phyloP scores from a whole-genome alignment of 1,284 basidiomycete species.

The Prillingera fragicola region DNA sequence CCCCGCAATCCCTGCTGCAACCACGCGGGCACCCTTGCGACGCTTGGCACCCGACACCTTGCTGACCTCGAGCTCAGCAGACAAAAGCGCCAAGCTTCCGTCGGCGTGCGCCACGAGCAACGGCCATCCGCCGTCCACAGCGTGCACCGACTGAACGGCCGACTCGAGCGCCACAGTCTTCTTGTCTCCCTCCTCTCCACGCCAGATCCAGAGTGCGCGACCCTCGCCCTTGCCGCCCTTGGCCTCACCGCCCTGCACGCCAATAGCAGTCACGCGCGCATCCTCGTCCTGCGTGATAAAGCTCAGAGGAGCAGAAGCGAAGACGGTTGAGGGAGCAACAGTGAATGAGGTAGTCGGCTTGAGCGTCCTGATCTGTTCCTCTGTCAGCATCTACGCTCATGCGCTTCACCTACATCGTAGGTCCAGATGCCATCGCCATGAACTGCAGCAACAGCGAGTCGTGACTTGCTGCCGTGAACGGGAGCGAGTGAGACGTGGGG shows the following conservation, averaged over 20 bases:
- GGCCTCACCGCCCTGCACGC: constrained; percentile 24
- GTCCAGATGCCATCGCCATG: constrained; percentile 48
- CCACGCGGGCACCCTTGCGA: constrained; percentile 7
- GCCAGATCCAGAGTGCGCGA: constrained; percentile 38
- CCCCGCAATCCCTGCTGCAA: constrained; percentile 5
- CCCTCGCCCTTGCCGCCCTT: constrained; percentile 22
- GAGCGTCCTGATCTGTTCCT: constrained; percentile 36
- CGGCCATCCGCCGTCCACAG: constrained; percentile 8
- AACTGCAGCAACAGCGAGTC: constrained; percentile 43
- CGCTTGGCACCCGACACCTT: background rate
- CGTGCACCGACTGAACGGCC: constrained; percentile 11
- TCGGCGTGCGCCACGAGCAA: constrained; percentile 10
- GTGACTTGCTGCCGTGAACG: constrained; percentile 31
- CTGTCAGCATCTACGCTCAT: background rate
- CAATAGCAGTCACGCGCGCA: constrained; percentile 32
- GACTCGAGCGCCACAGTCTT: constrained; percentile 5
- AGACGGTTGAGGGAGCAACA: constrained; percentile 41
- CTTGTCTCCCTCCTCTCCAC: constrained; percentile 36
- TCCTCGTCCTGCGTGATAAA: constrained; percentile 18
- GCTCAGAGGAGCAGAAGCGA: constrained; percentile 37
- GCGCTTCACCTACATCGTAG: constrained; percentile 40
- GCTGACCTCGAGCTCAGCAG: constrained; percentile 4
- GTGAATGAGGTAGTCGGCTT: constrained; percentile 44
- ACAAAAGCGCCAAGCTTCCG: constrained; percentile 4
- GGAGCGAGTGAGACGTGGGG: constrained; percentile 37